Evolutionary conservation across 768 basidiomycete genomes (phyloP), one percentile per base, ranked within the genome.

Genomic region (Amyloporia xantha): DNA sequence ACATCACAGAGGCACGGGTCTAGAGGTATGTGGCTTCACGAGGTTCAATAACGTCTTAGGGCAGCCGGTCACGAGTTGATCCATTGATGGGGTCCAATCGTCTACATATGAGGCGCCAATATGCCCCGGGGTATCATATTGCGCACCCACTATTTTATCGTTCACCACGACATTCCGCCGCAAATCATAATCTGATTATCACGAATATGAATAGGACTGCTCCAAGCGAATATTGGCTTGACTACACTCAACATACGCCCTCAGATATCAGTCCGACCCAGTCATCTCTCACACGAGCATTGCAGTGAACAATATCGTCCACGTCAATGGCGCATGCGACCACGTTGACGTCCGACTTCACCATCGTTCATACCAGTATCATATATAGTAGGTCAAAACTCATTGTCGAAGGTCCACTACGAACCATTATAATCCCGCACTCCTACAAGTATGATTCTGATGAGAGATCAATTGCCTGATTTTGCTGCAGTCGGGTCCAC

Each of bases 161-260:
- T n/a, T 35, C 33, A n/a, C 33, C 33, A 10, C 33, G 10, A 9
- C 33, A 10, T n/a, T 10, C 33, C 10, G 33, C 33, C 9, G 33
- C 10, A 35, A 23, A 5, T 2, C 56, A 58, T 28, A 38, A 25
- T 26, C 49, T 58, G 3, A 27, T 49, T 2, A 53, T 58, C 26
- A 55, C 47, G 10, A 58, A 55, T 30, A 3, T 45, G 7, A 58
- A 58, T 35, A 50, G 54, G 11, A 53, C 54, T 1, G 25, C 15
- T 17, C 54, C 54, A 2, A 52, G 37, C 25, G 26, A 44, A 1
- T 53, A 42, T 28, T 55, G 54, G 56, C 44, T 58, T 12, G 56
- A 58, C 38, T 55, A 49, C 36, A 47, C 55, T 17, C 13, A 49
- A 10, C 53, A 56, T 33, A 44, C 48, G 15, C 52, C 54, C 6